A percentile compares a stretch with the other conserved stretches of the same genome.
Evolutionary conservation across 2,329 filamentous ascomycete genomes (phyloP).

Genomic region (Aschersonia sp.): DNA sequence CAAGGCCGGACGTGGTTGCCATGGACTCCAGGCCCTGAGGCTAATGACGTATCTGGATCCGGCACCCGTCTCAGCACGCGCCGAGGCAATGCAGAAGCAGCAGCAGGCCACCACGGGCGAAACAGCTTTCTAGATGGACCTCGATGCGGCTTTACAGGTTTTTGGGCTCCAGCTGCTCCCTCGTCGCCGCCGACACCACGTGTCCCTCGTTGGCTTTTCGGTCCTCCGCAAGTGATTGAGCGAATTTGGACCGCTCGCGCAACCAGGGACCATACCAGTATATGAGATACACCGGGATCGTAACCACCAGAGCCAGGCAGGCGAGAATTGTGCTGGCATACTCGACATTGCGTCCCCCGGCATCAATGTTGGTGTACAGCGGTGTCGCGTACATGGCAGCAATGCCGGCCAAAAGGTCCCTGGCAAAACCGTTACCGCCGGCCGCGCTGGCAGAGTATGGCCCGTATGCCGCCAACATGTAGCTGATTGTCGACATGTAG

Average conservation of each 20-base stretch:
- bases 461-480: slow-evolving; percentile 61
- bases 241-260: slow-evolving; percentile 46
- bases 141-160: neutral
- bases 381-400: slow-evolving; percentile 53
- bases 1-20: neutral
- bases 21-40: neutral
- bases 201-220: neutral
- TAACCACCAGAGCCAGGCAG: slow-evolving; percentile 43
- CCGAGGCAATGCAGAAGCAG: neutral
- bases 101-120: no score
- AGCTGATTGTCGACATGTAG: slow-evolving; percentile 64
- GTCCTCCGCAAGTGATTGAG: slow-evolving; percentile 23
- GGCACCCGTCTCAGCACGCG: neutral
- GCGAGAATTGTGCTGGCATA: slow-evolving; percentile 49
- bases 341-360: slow-evolving; percentile 31
- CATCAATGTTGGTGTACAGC: slow-evolving; percentile 43
- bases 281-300: slow-evolving; percentile 47
- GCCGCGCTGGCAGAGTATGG: slow-evolving; percentile 59
- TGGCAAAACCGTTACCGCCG: slow-evolving; percentile 58
- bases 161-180: neutral
- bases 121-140: no score
- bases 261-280: slow-evolving; percentile 48
- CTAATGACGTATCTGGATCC: slow-evolving; percentile 1
- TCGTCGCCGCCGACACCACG: neutral
- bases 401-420: slow-evolving; percentile 59